Evolutionary conservation across 2,329 filamentous ascomycete genomes (phyloP).

Genomic region (Dichotomopilus funicola): DNA sequence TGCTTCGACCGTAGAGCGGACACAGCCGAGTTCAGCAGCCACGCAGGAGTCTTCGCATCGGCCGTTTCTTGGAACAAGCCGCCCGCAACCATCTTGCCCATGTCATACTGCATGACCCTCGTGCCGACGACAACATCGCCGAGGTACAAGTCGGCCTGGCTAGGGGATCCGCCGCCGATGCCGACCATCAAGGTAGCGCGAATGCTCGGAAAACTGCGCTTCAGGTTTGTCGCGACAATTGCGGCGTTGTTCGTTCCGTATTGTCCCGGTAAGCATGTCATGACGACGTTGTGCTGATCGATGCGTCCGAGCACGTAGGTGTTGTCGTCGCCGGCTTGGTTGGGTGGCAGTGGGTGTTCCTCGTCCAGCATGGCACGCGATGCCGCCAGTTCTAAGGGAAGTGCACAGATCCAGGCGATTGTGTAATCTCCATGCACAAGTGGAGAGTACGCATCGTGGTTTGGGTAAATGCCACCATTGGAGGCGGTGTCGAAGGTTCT

Average conservation of each 20-base stretch:
- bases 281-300: constrained; percentile 12
- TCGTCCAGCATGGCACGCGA: constrained; percentile 12
- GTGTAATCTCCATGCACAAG: constrained; percentile 10
- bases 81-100: constrained; percentile 8
- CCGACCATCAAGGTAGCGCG: constrained; percentile 11
- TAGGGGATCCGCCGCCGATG: constrained; percentile 11
- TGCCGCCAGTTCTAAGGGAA: constrained; percentile 8
- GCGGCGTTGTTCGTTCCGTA: constrained; percentile 14
- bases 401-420: constrained; percentile 13
- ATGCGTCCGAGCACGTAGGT: constrained; percentile 13
- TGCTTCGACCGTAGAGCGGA: constrained; percentile 11
- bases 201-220: constrained; percentile 9
- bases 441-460: neutral
- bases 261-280: constrained; percentile 8
- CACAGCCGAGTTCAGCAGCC: constrained; percentile 10
- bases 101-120: constrained; percentile 12
- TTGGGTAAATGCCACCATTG: constrained; percentile 7
- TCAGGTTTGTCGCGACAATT: constrained; percentile 13
- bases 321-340: constrained; percentile 9
- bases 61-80: constrained; percentile 10
- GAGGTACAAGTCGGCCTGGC: constrained; percentile 8
- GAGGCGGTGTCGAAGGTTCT: constrained; percentile 2
- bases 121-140: constrained; percentile 13
- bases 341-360: constrained; percentile 3
- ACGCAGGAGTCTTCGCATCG: constrained; percentile 8